Base-by-base conservation (phyloP, 495 filamentous ascomycete genomes). In the Polyplosphaeria fusca region DNA sequence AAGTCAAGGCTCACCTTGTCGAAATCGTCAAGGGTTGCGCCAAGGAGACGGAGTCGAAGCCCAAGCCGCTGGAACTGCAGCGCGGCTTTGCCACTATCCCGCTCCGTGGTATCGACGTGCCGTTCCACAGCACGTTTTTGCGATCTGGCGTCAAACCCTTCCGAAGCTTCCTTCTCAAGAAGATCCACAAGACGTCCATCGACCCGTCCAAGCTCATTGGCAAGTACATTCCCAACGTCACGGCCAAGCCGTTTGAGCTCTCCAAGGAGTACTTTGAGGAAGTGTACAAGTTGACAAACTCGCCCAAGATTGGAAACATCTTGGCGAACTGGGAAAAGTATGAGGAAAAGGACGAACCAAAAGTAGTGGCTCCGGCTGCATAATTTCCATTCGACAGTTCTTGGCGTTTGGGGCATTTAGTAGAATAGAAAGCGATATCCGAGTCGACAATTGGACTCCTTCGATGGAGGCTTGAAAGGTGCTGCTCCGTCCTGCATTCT, bases 261-360 rank as follows among this genome's bases (percentile, higher is more conserved):
- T 91, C 88, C 18, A 96, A 94, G 79, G 94, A 96, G 72, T 98
- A 98, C 76, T 98, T 98, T 71, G 91, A 98, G 78, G 92, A 97
- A 67, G 93, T 98, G 22, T 96, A 96, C 74, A 79, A 80, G 30
- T 76, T 98, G 62, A 98, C 93, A 4, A 96, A 90, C 69, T 91
- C 86, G 4, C 93, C 93, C 38, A 85, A 86, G 72, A 97, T 98
- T 65, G 90, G 86, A 27, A 79, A 87, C 55, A 86, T 98, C 60
- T 71, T 98, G 66, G 89, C 88, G 39, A 96, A 96, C 68, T 87
- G 83, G 83, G 82, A 85, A 20, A 82, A 78, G 68, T 86, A 84
- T 68, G 82, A 85, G 67, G 76, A 78, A 55, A 77, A 68, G 39
- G 67, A 67, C 35, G 65, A 65, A 45, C 20, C 40, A 22, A 58